Base-by-base conservation (phyloP, 352 stramenopile species). In the Globisporangium irregulare region DNA sequence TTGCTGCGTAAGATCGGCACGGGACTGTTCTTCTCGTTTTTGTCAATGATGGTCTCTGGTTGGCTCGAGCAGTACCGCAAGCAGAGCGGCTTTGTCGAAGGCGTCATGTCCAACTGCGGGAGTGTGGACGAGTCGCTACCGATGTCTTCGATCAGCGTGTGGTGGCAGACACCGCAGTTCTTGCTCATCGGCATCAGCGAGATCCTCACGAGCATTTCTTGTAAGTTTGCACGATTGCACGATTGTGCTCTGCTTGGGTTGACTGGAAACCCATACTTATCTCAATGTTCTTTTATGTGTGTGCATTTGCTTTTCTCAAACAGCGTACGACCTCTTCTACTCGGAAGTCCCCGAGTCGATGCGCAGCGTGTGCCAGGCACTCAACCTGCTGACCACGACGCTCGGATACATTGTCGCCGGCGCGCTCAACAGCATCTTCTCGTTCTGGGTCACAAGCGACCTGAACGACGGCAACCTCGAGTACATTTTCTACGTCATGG, bases 161-260 rank as follows among this genome's bases (percentile, higher is more conserved):
- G 92, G 82, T 98, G 89, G 91, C 88, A 97, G 62, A 90, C 90
- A 4, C 90, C 89, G n/a, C 91, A 97, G 79, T 97, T 93, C 64
- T 67, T 97, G 63, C 78, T 97, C 5, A 91, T 97, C 15, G 91
- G 89, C 10, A 79, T 96, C 62, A 89, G 84, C 18, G 91, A 97
- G 68, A 97, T 97, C 68, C 72, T 97, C 62, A 93, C 88, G 25
- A 95, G 86, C 67, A 97, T 97, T 59, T 93, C 90, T 4, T 94
- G 81, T 91, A 87, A 59, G 82, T 81, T 41, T 10, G 32, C 32
- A 36, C 32, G 32, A 36, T 10, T 36, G 32, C 22, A 24, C 22
- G 22, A 24, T 24, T 24, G 22, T 36, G 8, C 8, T 36, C 32
- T 36, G 32, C 32, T 7, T 36, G 32, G 32, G 1, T 36, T 51